Conservation (phyloP, 192 early-diverging fungal species). For the Backusella liffmaniae region DNA sequence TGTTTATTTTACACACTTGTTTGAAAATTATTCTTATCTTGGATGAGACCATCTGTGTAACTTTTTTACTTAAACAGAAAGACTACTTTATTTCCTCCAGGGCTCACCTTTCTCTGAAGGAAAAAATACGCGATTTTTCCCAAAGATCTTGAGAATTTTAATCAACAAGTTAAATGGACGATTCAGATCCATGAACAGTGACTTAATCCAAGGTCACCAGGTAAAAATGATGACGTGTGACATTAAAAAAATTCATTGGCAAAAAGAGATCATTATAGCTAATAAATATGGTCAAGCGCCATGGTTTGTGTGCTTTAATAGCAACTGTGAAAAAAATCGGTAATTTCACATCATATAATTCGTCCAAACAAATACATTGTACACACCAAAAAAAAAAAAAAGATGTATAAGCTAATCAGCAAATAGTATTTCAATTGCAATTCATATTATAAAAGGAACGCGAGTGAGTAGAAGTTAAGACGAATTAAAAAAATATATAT, state of each 20-base stretch:
- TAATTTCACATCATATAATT: not conserved
- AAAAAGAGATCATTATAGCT: not conserved
- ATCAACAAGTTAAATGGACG: not conserved
- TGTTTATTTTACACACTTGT: no score
- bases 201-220: not conserved
- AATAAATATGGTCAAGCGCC: conserved; percentile 1
- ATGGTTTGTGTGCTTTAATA: not conserved
- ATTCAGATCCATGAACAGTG: not conserved
- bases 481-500: not conserved
- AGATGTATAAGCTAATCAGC: not conserved
- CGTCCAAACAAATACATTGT: not conserved
- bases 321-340: not conserved
- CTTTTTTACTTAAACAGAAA: no score
- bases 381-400: not conserved
- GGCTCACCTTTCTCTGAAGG: not conserved
- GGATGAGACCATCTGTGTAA: no score
- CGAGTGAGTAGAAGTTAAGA: not conserved
- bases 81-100: no score
- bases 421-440: not conserved
- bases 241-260: not conserved
- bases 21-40: no score
- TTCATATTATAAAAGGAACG: not conserved
- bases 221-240: not conserved
- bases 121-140: not conserved
- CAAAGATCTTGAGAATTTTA: not conserved